Conservation (phyloP, 1,284 basidiomycete genomes). For the Melampsora larici-populina region DNA sequence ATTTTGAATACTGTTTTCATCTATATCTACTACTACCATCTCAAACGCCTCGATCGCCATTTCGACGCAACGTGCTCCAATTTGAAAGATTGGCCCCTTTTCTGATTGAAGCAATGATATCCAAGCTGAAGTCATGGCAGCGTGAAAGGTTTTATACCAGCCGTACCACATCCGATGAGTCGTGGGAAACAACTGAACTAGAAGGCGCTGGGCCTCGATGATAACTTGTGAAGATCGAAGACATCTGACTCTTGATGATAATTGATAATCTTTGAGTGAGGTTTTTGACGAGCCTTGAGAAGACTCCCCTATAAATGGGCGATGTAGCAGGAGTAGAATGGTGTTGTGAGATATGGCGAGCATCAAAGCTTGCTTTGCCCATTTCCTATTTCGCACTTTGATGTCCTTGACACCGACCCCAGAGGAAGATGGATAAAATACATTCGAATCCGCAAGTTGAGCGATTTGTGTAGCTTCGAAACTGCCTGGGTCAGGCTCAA, state of each 20-base stretch:
- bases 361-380: constrained; percentile 36
- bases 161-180: constrained; percentile 38
- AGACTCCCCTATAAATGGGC: constrained; percentile 23
- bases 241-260: constrained; percentile 27
- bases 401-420: constrained; percentile 27
- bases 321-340: constrained; percentile 27
- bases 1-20: constrained; percentile 6
- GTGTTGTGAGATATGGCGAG: constrained; percentile 31
- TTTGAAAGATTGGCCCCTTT: constrained; percentile 15
- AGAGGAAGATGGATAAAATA: constrained; percentile 20
- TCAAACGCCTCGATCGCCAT: constrained; percentile 33
- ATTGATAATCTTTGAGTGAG: constrained; percentile 3
- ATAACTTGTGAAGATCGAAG: constrained; percentile 33
- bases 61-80: constrained; percentile 11
- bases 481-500: constrained; percentile 28
- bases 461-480: constrained; percentile 4
- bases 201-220: constrained; percentile 30
- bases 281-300: not conserved
- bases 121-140: constrained; percentile 41
- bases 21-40: not conserved
- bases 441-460: not conserved
- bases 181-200: constrained; percentile 33
- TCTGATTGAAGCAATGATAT: constrained; percentile 16
- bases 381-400: not conserved
- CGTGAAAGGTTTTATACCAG: constrained; percentile 39